Percentiles rank a stretch among this genome's conserved stretches.
phyloP scores from a whole-genome alignment of 495 filamentous ascomycete species.

The Penicillium fimorum region DNA sequence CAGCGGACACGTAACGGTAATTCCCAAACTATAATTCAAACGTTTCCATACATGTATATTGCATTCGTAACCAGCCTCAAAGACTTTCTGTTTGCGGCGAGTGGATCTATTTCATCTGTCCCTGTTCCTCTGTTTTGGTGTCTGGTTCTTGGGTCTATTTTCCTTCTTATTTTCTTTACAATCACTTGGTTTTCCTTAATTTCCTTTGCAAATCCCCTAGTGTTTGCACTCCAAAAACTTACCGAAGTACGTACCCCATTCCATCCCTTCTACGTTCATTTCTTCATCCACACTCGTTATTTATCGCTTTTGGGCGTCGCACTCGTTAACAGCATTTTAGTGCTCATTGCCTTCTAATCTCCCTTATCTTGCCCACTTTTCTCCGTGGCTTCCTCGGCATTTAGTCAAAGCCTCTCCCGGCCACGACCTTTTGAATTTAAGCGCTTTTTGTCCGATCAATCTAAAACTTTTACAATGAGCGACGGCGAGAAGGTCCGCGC shows the following conservation, averaged over 20 bases:
- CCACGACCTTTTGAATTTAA: slow-evolving; percentile 53
- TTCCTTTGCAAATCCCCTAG: slow-evolving; percentile 1
- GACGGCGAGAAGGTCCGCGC: slow-evolving; percentile 76
- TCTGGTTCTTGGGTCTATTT: slow-evolving; percentile 2
- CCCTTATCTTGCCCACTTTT: slow-evolving; percentile 23
- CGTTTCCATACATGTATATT: not conserved
- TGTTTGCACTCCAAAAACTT: slow-evolving; percentile 6
- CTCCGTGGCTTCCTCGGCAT: slow-evolving; percentile 49
- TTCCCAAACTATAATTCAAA: not conserved
- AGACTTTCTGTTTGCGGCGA: slow-evolving; percentile 6
- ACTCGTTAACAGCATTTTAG: slow-evolving; percentile 26
- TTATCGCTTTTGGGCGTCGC: slow-evolving; percentile 21
- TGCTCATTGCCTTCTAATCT: slow-evolving; percentile 19
- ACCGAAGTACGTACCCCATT: slow-evolving; percentile 25
- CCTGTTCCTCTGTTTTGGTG: not conserved
- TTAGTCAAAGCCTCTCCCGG: slow-evolving; percentile 47
- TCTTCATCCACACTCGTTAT: slow-evolving; percentile 35
- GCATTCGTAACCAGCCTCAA: not conserved
- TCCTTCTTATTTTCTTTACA: not conserved
- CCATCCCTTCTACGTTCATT: slow-evolving; percentile 24
- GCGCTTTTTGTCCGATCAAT: slow-evolving; percentile 50
- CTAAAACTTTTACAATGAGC: slow-evolving; percentile 53
- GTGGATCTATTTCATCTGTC: not conserved
- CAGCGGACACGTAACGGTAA: slow-evolving; percentile 10
- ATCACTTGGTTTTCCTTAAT: slow-evolving; percentile 10